Evolutionary conservation across 2,329 filamentous ascomycete species (phyloP).

Genomic region (Boeremia exigua): DNA sequence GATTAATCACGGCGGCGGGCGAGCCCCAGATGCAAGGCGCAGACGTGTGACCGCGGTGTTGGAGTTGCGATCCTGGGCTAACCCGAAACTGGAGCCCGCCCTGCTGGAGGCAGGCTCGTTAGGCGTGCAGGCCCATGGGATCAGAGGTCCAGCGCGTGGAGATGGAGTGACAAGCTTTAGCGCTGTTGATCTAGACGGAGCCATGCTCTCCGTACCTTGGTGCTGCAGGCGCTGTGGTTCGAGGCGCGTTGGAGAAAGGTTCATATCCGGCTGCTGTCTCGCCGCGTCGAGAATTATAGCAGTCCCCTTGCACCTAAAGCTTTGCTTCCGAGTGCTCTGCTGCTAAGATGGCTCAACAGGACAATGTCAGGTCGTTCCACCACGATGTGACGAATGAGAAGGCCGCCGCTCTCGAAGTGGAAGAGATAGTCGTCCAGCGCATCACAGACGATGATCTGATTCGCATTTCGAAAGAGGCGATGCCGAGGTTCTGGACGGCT

Average conservation of each 20-base stretch:
- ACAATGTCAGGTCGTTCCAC: conserved; percentile 17
- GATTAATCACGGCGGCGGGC: conserved; percentile 6
- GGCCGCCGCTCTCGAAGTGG: conserved; percentile 40
- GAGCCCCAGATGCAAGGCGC: conserved; percentile 9
- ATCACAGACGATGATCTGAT: conserved; percentile 57
- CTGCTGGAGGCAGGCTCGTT: not conserved
- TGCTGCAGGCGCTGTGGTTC: not conserved
- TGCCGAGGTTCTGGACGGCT: conserved; percentile 49
- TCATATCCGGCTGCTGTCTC: not conserved
- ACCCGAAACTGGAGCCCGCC: not conserved
- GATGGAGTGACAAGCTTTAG: conserved; percentile 1
- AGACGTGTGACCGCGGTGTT: conserved; percentile 1
- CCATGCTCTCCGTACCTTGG: conserved; percentile 4
- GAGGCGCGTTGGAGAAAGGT: not conserved
- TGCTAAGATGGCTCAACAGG: conserved; percentile 8
- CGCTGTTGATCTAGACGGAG: conserved; percentile 4
- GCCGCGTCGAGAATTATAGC: no score
- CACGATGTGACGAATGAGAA: conserved; percentile 20
- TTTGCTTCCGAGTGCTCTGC: not conserved
- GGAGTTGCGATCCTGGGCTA: not conserved
- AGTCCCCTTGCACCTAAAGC: not conserved
- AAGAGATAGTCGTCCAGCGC: conserved; percentile 54
- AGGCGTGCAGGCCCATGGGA: not conserved
- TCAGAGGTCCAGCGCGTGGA: conserved; percentile 3
- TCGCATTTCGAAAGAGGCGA: conserved; percentile 50